Conservation (phyloP, 805 yeast genomes). For the Metschnikowia lochheadii region DNA sequence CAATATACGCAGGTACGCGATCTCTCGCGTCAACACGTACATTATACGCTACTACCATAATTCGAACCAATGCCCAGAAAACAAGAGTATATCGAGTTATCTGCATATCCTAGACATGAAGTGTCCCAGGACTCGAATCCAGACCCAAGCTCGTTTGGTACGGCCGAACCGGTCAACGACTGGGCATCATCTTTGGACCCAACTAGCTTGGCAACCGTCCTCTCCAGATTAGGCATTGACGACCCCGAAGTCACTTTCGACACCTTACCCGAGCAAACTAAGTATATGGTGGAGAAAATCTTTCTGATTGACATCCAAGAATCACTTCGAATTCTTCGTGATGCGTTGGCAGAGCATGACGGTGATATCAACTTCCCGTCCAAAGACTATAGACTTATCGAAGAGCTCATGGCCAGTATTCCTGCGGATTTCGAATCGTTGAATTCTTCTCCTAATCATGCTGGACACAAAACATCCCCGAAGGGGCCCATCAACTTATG, state of each 20-base stretch:
- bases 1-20: constrained; percentile 4
- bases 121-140: background rate
- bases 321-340: constrained; percentile 32
- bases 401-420: constrained; percentile 19
- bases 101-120: constrained; percentile 1
- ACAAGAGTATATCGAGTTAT: constrained; percentile 14
- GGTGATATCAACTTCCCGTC: constrained; percentile 34
- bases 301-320: constrained; percentile 19
- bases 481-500: constrained; percentile 13
- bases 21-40: background rate
- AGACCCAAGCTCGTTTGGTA: background rate
- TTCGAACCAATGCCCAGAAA: constrained; percentile 4
- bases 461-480: background rate
- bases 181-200: background rate
- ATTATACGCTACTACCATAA: background rate
- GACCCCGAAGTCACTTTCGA: constrained; percentile 1
- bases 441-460: background rate
- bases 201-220: constrained; percentile 7
- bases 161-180: background rate
- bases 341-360: constrained; percentile 27
- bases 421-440: constrained; percentile 16
- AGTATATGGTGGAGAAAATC: constrained; percentile 28
- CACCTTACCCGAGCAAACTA: constrained; percentile 9
- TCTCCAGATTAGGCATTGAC: constrained; percentile 12
- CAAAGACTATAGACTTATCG: constrained; percentile 24